Percentiles rank a stretch among this genome's conserved stretches.
Conservation (phyloP, 2,329 filamentous ascomycete species). For the Ophiostoma perfectum region DNA sequence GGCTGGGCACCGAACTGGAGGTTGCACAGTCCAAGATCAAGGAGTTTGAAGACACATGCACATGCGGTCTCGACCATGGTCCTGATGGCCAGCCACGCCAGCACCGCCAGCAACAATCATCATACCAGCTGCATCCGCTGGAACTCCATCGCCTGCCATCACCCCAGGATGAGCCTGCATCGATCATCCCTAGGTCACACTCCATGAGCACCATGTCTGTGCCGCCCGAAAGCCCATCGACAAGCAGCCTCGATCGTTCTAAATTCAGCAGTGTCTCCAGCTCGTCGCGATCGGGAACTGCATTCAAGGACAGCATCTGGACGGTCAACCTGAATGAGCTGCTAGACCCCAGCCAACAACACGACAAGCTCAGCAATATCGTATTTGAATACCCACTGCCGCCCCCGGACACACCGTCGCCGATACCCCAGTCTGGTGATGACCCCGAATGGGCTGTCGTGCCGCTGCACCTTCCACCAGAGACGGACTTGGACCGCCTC, state of each 20-base stretch:
- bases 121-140: not conserved
- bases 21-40: slow-evolving; percentile 14
- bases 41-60: slow-evolving; percentile 3
- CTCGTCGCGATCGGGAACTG: not conserved
- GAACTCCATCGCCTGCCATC: slow-evolving; percentile 9
- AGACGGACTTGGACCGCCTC: slow-evolving; percentile 17
- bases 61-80: not conserved
- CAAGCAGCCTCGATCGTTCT: not conserved
- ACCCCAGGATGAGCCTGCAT: slow-evolving; percentile 5
- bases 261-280: not conserved
- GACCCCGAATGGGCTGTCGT: slow-evolving; percentile 15
- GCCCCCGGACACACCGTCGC: not conserved
- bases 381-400: slow-evolving; percentile 18
- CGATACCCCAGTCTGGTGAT: not conserved
- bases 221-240: not conserved
- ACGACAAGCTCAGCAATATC: slow-evolving; percentile 21
- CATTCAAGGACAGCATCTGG: slow-evolving; percentile 8
- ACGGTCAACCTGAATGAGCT: slow-evolving; percentile 16
- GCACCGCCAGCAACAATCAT: not conserved
- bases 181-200: not conserved
- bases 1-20: slow-evolving; percentile 19
- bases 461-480: slow-evolving; percentile 19
- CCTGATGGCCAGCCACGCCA: not conserved
- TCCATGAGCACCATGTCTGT: slow-evolving; percentile 6
- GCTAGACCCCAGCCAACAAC: slow-evolving; percentile 18